Conservation (phyloP, 73 alveolate genomes). For the Tetrahymena borealis region DNA sequence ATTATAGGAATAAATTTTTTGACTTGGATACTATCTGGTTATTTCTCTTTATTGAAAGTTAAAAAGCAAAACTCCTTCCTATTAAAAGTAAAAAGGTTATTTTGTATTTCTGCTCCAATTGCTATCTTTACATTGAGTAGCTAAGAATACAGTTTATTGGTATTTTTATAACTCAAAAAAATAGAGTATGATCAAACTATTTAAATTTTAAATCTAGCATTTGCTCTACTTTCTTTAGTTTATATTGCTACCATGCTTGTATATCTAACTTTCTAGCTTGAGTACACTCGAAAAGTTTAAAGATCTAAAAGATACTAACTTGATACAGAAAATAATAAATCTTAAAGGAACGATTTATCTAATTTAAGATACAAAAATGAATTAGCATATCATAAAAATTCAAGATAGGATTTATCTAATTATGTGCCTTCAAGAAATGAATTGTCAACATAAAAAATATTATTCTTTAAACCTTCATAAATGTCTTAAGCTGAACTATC, state of each 20-base stretch:
- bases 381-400: neutral
- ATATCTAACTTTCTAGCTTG: neutral
- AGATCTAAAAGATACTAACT: neutral
- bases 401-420: neutral
- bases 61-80: neutral
- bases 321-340: neutral
- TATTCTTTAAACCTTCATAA: neutral
- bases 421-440: neutral
- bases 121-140: neutral
- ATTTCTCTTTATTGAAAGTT: neutral
- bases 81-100: neutral
- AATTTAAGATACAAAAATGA: neutral
- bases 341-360: neutral
- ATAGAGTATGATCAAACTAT: neutral
- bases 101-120: neutral
- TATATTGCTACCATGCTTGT: neutral
- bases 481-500: neutral
- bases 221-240: neutral
- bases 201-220: neutral
- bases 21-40: neutral
- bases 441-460: neutral
- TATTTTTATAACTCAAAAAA: neutral
- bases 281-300: neutral
- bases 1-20: neutral
- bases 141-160: neutral